Percentiles rank a stretch among this genome's conserved stretches.
phyloP scores from a whole-genome alignment of 1,139 yeast genomes.

The Candida sp. region DNA sequence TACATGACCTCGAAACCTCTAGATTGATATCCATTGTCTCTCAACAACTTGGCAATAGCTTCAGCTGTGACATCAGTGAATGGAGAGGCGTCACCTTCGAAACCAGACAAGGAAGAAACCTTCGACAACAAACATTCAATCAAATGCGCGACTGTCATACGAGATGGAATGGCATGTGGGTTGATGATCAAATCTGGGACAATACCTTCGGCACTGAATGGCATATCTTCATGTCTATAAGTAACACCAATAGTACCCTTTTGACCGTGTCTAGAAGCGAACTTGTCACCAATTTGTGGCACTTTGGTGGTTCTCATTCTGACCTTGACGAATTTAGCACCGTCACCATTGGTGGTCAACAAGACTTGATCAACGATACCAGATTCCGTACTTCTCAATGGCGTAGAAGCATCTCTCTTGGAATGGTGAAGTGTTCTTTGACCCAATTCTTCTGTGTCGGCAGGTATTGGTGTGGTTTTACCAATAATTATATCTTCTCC shows the following conservation, averaged over 20 bases:
- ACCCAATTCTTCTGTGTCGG: conserved; percentile 97
- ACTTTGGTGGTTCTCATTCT: conserved; percentile 98
- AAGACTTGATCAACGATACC: conserved; percentile 99
- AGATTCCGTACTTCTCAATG: conserved; percentile 93
- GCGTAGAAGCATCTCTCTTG: conserved; percentile 98
- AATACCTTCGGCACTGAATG: conserved; percentile 94
- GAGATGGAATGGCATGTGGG: conserved; percentile 99
- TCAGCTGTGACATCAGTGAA: conserved; percentile 98
- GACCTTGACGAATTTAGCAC: conserved; percentile 95
- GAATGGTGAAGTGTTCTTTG: conserved; percentile 98
- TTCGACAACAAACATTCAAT: conserved; percentile 96
- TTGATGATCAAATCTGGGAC: conserved; percentile 97
- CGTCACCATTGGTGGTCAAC: conserved; percentile 97
- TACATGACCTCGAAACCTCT: conserved; percentile 99
- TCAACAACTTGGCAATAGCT: conserved; percentile 86
- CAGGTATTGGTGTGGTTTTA: conserved; percentile 98
- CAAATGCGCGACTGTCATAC: conserved; percentile 99
- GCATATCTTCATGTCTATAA: conserved; percentile 99
- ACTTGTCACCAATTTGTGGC: conserved; percentile 99
- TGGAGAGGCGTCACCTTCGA: conserved; percentile 99
- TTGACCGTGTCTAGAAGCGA: conserved; percentile 99
- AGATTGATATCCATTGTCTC: conserved; percentile 97
- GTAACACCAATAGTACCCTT: conserved; percentile 99
- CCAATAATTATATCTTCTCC: conserved; percentile 99
- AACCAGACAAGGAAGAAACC: conserved; percentile 93